These are phyloP conservation scores for Haberlea rhodopensis DNA, from an alignment of 257 asterid species.

Conservation along the genomic window DNA sequence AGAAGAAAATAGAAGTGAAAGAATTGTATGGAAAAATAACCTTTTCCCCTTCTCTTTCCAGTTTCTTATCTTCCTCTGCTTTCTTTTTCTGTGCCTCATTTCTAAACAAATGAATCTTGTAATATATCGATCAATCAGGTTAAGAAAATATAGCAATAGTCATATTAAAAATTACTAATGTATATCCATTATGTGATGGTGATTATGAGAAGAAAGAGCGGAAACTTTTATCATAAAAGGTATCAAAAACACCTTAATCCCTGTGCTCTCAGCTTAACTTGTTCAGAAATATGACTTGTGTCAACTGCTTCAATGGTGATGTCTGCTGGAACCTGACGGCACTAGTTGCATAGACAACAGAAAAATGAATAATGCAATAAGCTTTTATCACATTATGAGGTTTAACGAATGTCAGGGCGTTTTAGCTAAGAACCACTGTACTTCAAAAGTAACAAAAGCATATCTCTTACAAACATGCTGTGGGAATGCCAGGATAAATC, in stretches of 20 bases:
- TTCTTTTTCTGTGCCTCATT: constrained; percentile 38
- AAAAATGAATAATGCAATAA: constrained; percentile 21
- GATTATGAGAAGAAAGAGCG: not conserved
- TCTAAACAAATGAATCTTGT: constrained; percentile 33
- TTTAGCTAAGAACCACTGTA: not conserved
- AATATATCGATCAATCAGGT: not conserved
- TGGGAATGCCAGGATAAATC: not conserved
- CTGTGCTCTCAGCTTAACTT: constrained; percentile 50
- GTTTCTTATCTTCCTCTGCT: constrained; percentile 50
- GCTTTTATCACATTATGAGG: not conserved
- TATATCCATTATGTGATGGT: not conserved
- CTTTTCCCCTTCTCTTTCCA: constrained; percentile 64
- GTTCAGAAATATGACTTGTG: constrained; percentile 47
- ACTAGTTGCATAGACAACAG: constrained; percentile 24
- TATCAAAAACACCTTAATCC: constrained; percentile 53
- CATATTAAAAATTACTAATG: not conserved
- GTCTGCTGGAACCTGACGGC: constrained; percentile 39
- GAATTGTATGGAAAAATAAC: constrained; percentile 25
- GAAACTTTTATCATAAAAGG: constrained; percentile 1
- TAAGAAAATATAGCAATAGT: not conserved
- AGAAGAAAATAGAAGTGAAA: not conserved
- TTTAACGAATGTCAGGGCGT: not conserved
- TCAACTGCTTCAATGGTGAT: constrained; percentile 42
- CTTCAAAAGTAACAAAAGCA: not conserved
- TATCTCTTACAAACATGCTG: not conserved